A percentile compares a stretch with the other conserved stretches of the same genome.
These are phyloP conservation scores for Acacia concinna DNA, from an alignment of 331 rosid species.

Conservation along the genomic window DNA sequence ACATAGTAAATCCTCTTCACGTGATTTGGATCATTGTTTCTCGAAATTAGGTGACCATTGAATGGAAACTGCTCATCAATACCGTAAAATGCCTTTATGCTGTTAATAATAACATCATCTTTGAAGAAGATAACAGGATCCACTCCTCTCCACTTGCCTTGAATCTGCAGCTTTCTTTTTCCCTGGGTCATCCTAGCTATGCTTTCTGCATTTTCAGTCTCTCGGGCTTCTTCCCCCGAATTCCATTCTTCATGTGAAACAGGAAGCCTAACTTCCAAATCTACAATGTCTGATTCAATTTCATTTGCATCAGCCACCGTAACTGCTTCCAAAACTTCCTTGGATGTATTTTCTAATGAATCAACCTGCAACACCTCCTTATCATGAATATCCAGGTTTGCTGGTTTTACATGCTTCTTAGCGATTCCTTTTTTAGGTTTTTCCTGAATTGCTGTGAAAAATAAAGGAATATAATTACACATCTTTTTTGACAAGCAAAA, in stretches of 20 bases:
- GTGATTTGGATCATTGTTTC: constrained; percentile 69
- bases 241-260: constrained; percentile 38
- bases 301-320: constrained; percentile 47
- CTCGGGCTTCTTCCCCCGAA: constrained; percentile 45
- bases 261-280: constrained; percentile 33
- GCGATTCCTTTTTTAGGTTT: constrained; percentile 40
- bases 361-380: constrained; percentile 38
- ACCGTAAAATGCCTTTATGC: constrained; percentile 81
- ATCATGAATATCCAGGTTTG: constrained; percentile 42
- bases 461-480: constrained; percentile 13
- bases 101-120: constrained; percentile 63
- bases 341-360: constrained; percentile 43
- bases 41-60: constrained; percentile 68
- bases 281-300: constrained; percentile 38
- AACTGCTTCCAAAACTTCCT: constrained; percentile 44
- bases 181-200: constrained; percentile 50
- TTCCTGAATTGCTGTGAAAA: constrained; percentile 48
- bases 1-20: constrained; percentile 87
- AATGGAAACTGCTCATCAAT: constrained; percentile 71
- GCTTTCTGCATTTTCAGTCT: constrained; percentile 35
- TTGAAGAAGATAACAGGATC: constrained; percentile 88
- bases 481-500: constrained; percentile 15
- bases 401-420: constrained; percentile 28
- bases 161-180: constrained; percentile 70
- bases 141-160: constrained; percentile 88